Evolutionary conservation across 345 rosid genomes (phyloP), one percentile per base, ranked within the genome.

Genomic region (Abelmoschus esculentus): DNA sequence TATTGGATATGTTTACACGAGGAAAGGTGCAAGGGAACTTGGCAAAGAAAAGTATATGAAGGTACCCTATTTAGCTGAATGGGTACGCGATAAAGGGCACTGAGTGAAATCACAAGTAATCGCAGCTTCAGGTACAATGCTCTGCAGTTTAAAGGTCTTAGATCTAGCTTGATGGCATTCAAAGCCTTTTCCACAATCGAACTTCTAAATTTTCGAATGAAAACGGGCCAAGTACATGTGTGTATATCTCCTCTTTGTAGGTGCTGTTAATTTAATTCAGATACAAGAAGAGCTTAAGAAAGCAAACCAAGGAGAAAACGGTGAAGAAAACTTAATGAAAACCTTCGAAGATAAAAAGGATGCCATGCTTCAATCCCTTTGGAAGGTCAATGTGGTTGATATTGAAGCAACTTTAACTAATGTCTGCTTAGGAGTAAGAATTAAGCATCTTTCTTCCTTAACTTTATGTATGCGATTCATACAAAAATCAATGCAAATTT

Each of bases 31-130:
- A 11, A 91, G 60, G 77, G 99, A 91, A 80, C 85, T 95, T 26
- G 99, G 99, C 31, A 91, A 87, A 77, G 97, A 91, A 76, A 91
- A 69, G 76, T 86, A 69, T 64, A 89, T 91, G 92, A 89, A 85
- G 76, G 98, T 93, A 28, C 98, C 98, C 5, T 93, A 83, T 81
- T 79, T 93, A 80, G 98, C 97, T n/a, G 98, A 95, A 70, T 95
- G 99, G 99, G 99, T 91, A 60, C 86, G 99, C 22, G 93, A 88
- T 74, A 95, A 90, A 76, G 97, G 99, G 36, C 99, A 95, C 81
- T 77, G 60, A 52, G 82, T 95, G 38, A 95, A 95, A 73, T 95
- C 99, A 17, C 99, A 95, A 89, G 96, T 91, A 15, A 87, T 85
- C 87, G 96, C 97, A 72, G 99, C 97, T 76, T 86, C 96, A 69